A percentile compares a stretch with the other conserved stretches of the same genome.
phyloP scores from a whole-genome alignment of 352 stramenopile genomes.

The Globisporangium rhizosaccharum region DNA sequence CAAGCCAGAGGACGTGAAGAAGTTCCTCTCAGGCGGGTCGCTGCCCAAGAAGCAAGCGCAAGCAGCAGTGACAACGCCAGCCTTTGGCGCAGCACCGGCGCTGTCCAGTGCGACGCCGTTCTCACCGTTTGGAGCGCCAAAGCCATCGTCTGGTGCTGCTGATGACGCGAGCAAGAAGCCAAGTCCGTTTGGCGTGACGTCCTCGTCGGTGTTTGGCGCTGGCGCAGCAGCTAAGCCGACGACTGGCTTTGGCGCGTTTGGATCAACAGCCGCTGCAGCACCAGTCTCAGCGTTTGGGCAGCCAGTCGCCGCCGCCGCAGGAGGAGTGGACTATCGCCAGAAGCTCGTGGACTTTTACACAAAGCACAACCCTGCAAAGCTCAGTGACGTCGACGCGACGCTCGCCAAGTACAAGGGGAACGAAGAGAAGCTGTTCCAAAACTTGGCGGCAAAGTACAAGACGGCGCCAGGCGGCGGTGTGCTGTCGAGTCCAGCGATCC shows the following conservation, averaged over 20 bases:
- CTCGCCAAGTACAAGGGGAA: constrained; percentile 88
- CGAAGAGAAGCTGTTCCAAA: constrained; percentile 75
- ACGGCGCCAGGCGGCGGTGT: constrained; percentile 10
- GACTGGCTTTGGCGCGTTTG: constrained; percentile 15
- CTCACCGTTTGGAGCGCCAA: constrained; percentile 16
- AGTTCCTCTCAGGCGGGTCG: constrained; percentile 47
- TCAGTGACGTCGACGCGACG: constrained; percentile 82
- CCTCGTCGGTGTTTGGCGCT: constrained; percentile 5
- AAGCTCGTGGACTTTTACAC: constrained; percentile 88
- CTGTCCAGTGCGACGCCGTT: constrained; percentile 6
- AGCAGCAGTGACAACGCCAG: background rate
- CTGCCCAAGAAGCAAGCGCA: constrained; percentile 39
- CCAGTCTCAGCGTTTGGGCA: constrained; percentile 33
- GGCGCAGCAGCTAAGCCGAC: constrained; percentile 6
- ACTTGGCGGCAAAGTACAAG: constrained; percentile 71
- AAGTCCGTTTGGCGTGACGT: constrained; percentile 25
- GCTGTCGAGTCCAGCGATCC: constrained; percentile 32
- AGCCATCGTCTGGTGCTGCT: background rate
- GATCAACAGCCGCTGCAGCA: background rate
- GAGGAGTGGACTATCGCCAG: constrained; percentile 36
- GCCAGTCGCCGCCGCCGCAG: background rate
- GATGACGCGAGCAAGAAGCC: constrained; percentile 8
- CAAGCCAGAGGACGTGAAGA: constrained; percentile 52
- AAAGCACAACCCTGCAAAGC: constrained; percentile 88
- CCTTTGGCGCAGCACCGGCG: constrained; percentile 14